Conservation (phyloP, 2,329 filamentous ascomycete species). For the Aspergillus unguis region DNA sequence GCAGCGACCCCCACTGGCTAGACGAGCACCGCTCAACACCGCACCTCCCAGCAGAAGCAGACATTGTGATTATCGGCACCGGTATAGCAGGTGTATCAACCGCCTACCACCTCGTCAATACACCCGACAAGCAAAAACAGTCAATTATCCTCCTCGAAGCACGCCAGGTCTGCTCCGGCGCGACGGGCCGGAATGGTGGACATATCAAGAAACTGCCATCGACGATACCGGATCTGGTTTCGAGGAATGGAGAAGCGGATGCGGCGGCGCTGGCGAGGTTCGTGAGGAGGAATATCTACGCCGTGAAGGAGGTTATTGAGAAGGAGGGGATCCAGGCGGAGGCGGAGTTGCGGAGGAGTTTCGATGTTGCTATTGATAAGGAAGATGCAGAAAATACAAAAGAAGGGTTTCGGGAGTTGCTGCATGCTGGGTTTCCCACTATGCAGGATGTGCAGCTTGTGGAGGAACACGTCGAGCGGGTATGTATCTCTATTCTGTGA, state of each 20-base stretch:
- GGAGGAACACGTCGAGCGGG: neutral
- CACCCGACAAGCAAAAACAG: slow-evolving; percentile 8
- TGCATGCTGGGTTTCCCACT: neutral
- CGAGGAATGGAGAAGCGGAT: neutral
- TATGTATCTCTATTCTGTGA: neutral
- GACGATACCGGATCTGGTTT: neutral
- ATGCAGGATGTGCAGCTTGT: neutral
- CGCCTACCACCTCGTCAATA: neutral
- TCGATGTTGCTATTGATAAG: neutral
- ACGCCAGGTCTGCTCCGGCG: slow-evolving; percentile 39
- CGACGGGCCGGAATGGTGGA: slow-evolving; percentile 25
- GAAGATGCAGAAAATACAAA: neutral
- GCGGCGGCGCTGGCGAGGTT: neutral
- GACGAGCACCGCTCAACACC: slow-evolving; percentile 16
- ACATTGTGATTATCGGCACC: slow-evolving; percentile 47
- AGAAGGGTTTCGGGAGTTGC: neutral
- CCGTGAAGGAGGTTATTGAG: neutral
- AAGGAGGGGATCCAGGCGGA: neutral
- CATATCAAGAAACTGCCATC: slow-evolving; percentile 39
- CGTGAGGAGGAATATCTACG: neutral
- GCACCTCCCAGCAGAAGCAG: slow-evolving; percentile 37
- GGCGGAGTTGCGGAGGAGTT: neutral
- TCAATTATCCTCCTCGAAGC: slow-evolving; percentile 42
- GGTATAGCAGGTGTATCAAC: neutral
- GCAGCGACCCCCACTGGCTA: slow-evolving; percentile 15